A percentile compares a stretch with the other conserved stretches of the same genome.
Evolutionary conservation across 2,329 filamentous ascomycete species (phyloP).

Genomic region (Hypoxylon sp.): DNA sequence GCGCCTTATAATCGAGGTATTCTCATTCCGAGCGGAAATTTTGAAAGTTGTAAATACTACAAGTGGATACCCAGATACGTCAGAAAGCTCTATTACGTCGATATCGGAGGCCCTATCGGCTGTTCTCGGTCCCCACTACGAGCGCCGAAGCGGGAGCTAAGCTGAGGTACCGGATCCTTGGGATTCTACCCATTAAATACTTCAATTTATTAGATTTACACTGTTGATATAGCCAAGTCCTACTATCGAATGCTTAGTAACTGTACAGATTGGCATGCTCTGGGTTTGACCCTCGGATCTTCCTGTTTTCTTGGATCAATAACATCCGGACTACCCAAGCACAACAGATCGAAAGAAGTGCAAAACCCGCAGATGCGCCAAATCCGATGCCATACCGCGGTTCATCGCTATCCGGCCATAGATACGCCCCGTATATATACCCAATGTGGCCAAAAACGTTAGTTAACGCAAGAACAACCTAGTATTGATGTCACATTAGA

Average conservation of each 20-base stretch:
- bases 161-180: neutral
- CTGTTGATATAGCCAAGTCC: neutral
- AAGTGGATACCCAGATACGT: slow-evolving; percentile 22
- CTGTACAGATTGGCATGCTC: slow-evolving; percentile 59
- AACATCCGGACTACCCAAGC: slow-evolving; percentile 62
- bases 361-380: slow-evolving; percentile 62
- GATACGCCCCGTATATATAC: slow-evolving; percentile 66
- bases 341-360: slow-evolving; percentile 55
- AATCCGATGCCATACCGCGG: slow-evolving; percentile 63
- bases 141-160: slow-evolving; percentile 15
- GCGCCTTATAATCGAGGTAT: neutral
- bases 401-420: slow-evolving; percentile 63
- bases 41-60: slow-evolving; percentile 4
- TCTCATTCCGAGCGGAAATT: slow-evolving; percentile 7
- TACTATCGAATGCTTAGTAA: slow-evolving; percentile 48
- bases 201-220: neutral
- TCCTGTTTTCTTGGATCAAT: slow-evolving; percentile 60
- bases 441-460: slow-evolving; percentile 64
- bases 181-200: neutral
- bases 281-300: slow-evolving; percentile 54
- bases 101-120: slow-evolving; percentile 39
- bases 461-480: slow-evolving; percentile 62
- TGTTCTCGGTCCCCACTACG: slow-evolving; percentile 9
- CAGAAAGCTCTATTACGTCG: slow-evolving; percentile 20
- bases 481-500: neutral